Evolutionary conservation across 371 early-diverging fungal genomes (phyloP).

Genomic region (Mucor racemosus): DNA sequence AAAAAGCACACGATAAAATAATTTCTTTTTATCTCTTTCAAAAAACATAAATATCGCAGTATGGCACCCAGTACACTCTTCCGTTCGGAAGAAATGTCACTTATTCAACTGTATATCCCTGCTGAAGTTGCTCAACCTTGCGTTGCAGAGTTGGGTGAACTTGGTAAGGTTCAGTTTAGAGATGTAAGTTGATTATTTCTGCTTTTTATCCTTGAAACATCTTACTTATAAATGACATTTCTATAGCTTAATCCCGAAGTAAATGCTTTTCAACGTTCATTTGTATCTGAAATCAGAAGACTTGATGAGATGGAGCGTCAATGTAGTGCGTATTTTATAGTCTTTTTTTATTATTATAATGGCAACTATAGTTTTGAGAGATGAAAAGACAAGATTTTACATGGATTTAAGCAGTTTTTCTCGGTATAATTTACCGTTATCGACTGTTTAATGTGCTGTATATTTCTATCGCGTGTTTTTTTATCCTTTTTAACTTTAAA

Average conservation of each 20-base stretch:
- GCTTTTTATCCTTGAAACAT: not conserved
- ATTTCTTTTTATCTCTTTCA: not conserved
- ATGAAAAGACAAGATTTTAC: not conserved
- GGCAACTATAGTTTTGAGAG: not conserved
- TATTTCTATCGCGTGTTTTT: not conserved
- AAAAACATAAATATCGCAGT: not conserved
- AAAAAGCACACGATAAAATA: constrained; percentile 7
- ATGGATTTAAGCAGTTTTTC: not conserved
- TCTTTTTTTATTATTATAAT: not conserved
- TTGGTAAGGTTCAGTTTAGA: constrained; percentile 92
- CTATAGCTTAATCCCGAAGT: constrained; percentile 85
- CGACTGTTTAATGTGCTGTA: not conserved
- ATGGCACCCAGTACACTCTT: constrained; percentile 74
- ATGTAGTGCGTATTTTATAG: constrained; percentile 66
- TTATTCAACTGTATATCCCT: constrained; percentile 89
- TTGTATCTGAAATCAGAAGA: constrained; percentile 88
- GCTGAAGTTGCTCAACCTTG: constrained; percentile 79
- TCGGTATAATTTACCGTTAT: not conserved
- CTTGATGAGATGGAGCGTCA: constrained; percentile 93
- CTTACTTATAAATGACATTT: not conserved
- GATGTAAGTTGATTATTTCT: constrained; percentile 65
- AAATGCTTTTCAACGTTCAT: constrained; percentile 95
- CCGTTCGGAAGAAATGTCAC: constrained; percentile 96
- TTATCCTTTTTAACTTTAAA: not conserved
- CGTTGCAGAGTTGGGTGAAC: constrained; percentile 93